Evolutionary conservation across 305 asterid genomes (phyloP).

Genomic region (Fraxinus dipetala): DNA sequence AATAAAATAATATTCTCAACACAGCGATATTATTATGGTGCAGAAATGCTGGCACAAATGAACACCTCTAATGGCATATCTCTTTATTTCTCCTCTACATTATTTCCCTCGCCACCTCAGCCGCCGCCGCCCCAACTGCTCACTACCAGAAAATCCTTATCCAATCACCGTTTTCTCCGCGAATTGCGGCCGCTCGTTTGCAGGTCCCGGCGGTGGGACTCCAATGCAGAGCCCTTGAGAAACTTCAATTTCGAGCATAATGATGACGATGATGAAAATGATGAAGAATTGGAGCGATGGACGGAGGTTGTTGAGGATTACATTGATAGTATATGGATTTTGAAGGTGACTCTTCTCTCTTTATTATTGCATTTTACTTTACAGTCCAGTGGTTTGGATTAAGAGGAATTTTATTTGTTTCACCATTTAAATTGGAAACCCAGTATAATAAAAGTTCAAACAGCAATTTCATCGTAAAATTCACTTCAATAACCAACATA

Average conservation of each 20-base stretch:
- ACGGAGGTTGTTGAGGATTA: constrained; percentile 52
- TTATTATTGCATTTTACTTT: background rate
- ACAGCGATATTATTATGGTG: background rate
- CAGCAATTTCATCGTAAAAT: background rate
- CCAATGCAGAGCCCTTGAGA: constrained; percentile 54
- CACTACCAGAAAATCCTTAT: background rate
- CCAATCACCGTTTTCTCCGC: constrained; percentile 29
- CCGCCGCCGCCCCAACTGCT: background rate
- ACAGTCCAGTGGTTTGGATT: background rate
- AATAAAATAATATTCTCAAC: background rate
- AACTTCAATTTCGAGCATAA: constrained; percentile 21
- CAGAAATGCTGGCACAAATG: background rate
- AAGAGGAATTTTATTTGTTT: background rate
- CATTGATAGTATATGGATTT: constrained; percentile 76
- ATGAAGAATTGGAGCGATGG: constrained; percentile 41
- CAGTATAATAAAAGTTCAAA: background rate
- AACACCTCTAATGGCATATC: constrained; percentile 9
- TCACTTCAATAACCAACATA: background rate
- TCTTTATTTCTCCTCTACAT: constrained; percentile 17
- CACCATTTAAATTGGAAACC: background rate
- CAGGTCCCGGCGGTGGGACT: constrained; percentile 51
- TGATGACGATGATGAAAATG: constrained; percentile 21
- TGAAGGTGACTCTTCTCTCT: constrained; percentile 47
- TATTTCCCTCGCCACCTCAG: constrained; percentile 17
- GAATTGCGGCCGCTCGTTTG: constrained; percentile 33